Conservation (phyloP, 1,139 yeast species). For the Ogataea hybrid region DNA sequence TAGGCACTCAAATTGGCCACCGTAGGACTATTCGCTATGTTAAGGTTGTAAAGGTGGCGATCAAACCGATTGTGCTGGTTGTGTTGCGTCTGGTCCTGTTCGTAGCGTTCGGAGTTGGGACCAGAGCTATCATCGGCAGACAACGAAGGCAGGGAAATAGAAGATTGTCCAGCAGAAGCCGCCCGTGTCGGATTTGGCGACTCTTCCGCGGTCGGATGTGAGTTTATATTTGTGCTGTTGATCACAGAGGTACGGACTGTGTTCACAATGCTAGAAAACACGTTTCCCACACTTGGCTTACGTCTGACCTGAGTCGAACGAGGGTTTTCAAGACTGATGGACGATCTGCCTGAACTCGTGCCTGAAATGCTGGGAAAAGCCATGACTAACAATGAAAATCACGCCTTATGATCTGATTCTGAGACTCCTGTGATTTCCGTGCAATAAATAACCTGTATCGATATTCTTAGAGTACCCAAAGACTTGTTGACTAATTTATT, state of each 20-base stretch:
- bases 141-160: slow-evolving; percentile 14
- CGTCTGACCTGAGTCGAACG: slow-evolving; percentile 20
- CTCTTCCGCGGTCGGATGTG: slow-evolving; percentile 2
- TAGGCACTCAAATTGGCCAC: slow-evolving; percentile 26
- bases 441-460: background rate
- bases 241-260: slow-evolving; percentile 24
- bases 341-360: slow-evolving; percentile 19
- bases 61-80: slow-evolving; percentile 28
- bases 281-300: slow-evolving; percentile 27
- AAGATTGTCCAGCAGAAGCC: slow-evolving; percentile 17
- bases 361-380: slow-evolving; percentile 21
- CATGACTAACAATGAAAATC: slow-evolving; percentile 8
- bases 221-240: slow-evolving; percentile 6
- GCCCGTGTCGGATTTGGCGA: slow-evolving; percentile 10
- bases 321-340: slow-evolving; percentile 18
- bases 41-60: slow-evolving; percentile 25
- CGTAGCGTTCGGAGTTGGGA: slow-evolving; percentile 1
- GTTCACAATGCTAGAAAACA: slow-evolving; percentile 24
- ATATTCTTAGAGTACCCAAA: background rate
- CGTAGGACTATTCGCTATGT: slow-evolving; percentile 29
- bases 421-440: background rate
- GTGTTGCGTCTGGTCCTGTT: slow-evolving; percentile 7
- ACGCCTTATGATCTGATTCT: background rate
- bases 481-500: slow-evolving; percentile 4
- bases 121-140: background rate